Conservation (phyloP, 495 filamentous ascomycete species). For the Recurvomyces mirabilis region DNA sequence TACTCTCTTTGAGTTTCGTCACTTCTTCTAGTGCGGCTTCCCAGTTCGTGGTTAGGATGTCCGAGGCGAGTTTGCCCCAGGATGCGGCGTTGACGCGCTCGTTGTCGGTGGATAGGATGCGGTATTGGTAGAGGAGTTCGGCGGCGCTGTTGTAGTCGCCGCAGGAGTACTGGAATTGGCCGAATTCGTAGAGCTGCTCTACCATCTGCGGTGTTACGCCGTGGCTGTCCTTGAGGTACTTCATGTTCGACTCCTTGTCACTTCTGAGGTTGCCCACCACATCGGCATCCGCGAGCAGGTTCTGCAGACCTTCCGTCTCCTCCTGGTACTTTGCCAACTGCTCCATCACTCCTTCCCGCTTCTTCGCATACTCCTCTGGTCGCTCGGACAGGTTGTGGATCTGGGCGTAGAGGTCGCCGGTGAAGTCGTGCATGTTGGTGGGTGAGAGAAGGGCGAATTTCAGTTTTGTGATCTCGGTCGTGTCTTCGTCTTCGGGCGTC, state of each 20-base stretch:
- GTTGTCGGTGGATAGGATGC: constrained; percentile 92
- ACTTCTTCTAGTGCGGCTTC: constrained; percentile 93
- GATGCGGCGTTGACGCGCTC: constrained; percentile 90
- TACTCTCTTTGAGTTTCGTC: constrained; percentile 80
- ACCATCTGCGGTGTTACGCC: constrained; percentile 90
- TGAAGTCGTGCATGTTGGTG: constrained; percentile 97
- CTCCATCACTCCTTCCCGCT: constrained; percentile 77
- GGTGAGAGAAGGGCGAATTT: constrained; percentile 88
- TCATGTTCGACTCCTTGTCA: constrained; percentile 95
- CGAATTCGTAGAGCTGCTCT: constrained; percentile 83
- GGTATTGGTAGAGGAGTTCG: constrained; percentile 88
- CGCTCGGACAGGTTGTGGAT: constrained; percentile 67
- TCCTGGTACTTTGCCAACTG: constrained; percentile 69
- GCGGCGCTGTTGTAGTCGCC: constrained; percentile 81
- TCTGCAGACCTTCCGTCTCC: constrained; percentile 72
- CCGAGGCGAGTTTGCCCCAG: constrained; percentile 90
- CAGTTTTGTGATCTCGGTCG: constrained; percentile 50
- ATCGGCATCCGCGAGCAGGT: constrained; percentile 71
- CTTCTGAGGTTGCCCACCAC: constrained; percentile 78
- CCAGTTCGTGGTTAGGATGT: constrained; percentile 90
- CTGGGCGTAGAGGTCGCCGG: constrained; percentile 76
- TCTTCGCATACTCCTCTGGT: constrained; percentile 74
- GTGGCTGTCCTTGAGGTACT: constrained; percentile 88
- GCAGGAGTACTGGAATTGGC: constrained; percentile 91
- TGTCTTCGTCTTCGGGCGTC: constrained; percentile 44